Evolutionary conservation across 306 rosid genomes (phyloP).

Genomic region (Quercus aquifolioides): DNA sequence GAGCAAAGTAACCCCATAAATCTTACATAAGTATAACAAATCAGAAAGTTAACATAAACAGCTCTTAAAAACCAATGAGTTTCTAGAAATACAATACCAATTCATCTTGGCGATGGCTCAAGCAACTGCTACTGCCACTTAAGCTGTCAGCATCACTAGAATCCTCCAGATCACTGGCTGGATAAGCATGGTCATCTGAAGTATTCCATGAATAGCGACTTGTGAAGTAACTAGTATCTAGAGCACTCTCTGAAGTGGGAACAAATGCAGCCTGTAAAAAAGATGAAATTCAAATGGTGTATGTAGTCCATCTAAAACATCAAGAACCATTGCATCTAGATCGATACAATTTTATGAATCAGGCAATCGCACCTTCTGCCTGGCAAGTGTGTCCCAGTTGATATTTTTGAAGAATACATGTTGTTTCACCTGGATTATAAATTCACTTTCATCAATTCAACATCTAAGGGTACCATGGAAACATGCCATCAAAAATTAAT

Average conservation of each 20-base stretch:
- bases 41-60: background rate
- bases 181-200: slow-evolving; percentile 60
- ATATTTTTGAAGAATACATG: slow-evolving; percentile 92
- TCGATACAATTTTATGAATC: background rate
- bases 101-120: slow-evolving; percentile 93
- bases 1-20: slow-evolving; percentile 29
- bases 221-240: slow-evolving; percentile 94
- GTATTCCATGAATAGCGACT: slow-evolving; percentile 92
- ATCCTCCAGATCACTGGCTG: slow-evolving; percentile 74
- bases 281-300: background rate
- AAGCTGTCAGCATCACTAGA: slow-evolving; percentile 89
- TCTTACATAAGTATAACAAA: background rate
- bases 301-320: slow-evolving; percentile 6
- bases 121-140: slow-evolving; percentile 91
- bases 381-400: slow-evolving; percentile 98
- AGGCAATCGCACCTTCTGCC: slow-evolving; percentile 74
- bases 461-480: background rate
- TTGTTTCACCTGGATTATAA: slow-evolving; percentile 77
- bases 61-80: background rate
- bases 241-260: slow-evolving; percentile 90
- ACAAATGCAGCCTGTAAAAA: slow-evolving; percentile 94
- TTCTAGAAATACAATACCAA: slow-evolving; percentile 54
- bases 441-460: slow-evolving; percentile 19
- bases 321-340: background rate
- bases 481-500: slow-evolving; percentile 10